phyloP scores from a whole-genome alignment of 2,329 filamentous ascomycete genomes.

The Stemphylium vesicarium region DNA sequence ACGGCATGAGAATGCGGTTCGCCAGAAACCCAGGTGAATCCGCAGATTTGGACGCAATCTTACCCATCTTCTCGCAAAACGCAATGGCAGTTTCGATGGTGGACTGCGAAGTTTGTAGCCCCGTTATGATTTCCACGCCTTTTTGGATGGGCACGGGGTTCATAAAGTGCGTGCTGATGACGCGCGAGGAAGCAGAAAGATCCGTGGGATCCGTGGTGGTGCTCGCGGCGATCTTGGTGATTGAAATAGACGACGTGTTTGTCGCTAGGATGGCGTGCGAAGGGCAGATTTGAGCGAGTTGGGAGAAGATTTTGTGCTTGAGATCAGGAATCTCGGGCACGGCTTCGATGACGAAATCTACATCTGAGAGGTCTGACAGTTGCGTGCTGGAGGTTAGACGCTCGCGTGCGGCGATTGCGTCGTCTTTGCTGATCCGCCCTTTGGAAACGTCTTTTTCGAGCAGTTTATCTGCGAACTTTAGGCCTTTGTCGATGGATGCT shows the following conservation, averaged over 20 bases:
- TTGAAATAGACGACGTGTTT: conserved; percentile 98
- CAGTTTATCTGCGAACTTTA: conserved; percentile 93
- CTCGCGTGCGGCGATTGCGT: conserved; percentile 74
- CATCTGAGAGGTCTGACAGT: conserved; percentile 77
- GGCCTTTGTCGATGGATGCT: conserved; percentile 83
- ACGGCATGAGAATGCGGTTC: conserved; percentile 97
- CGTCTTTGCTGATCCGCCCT: conserved; percentile 79
- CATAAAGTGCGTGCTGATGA: conserved; percentile 98
- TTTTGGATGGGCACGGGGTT: conserved; percentile 97
- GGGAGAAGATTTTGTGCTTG: conserved; percentile 85
- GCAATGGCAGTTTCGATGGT: conserved; percentile 83
- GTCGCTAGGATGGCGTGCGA: conserved; percentile 90
- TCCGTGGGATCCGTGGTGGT: conserved; percentile 80
- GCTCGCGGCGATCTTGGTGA: conserved; percentile 91
- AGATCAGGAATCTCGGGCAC: conserved; percentile 90
- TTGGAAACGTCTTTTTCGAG: conserved; percentile 92
- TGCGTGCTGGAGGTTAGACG: conserved; percentile 73
- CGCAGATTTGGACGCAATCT: conserved; percentile 83
- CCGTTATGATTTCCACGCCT: conserved; percentile 96
- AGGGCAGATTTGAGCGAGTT: conserved; percentile 80
- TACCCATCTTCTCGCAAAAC: conserved; percentile 92
- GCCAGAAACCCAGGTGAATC: conserved; percentile 94
- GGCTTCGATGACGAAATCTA: conserved; percentile 97
- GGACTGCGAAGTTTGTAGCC: conserved; percentile 83
- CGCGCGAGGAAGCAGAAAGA: conserved; percentile 80